Conservation (phyloP, 768 basidiomycete species). For the Auriscalpium vulgare region DNA sequence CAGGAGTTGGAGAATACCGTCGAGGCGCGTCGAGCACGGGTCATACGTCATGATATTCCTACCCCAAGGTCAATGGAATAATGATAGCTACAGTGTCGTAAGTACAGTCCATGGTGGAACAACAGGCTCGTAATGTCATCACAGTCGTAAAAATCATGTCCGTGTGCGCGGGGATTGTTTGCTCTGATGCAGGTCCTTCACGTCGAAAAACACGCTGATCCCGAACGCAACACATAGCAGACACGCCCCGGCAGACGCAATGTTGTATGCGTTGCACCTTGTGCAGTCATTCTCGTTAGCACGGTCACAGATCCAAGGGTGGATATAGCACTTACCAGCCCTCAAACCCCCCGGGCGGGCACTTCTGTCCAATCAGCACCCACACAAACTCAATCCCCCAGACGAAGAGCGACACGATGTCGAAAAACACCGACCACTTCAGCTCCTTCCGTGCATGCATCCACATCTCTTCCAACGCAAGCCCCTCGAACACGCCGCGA, state of each 20-base stretch:
- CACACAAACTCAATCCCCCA: slow-evolving; percentile 58
- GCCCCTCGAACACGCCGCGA: slow-evolving; percentile 45
- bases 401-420: slow-evolving; percentile 36
- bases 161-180: slow-evolving; percentile 57
- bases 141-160: slow-evolving; percentile 20
- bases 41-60: background rate
- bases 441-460: slow-evolving; percentile 42
- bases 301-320: slow-evolving; percentile 1
- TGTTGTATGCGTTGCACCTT: slow-evolving; percentile 69
- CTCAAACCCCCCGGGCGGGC: slow-evolving; percentile 51
- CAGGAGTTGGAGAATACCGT: too few species aligned
- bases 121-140: background rate
- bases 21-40: too few species aligned
- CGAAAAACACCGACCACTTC: slow-evolving; percentile 45
- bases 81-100: background rate
- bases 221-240: slow-evolving; percentile 48
- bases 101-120: background rate
- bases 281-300: background rate
- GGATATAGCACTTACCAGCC: slow-evolving; percentile 44
- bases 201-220: slow-evolving; percentile 52
- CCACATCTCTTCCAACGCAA: slow-evolving; percentile 63
- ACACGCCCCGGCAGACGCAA: slow-evolving; percentile 55
- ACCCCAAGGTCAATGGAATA: background rate
- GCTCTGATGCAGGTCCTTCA: slow-evolving; percentile 57
- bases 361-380: slow-evolving; percentile 52